Evolutionary conservation across 345 rosid species (phyloP), one percentile per base, ranked within the genome.

Genomic region (Acer negundo): DNA sequence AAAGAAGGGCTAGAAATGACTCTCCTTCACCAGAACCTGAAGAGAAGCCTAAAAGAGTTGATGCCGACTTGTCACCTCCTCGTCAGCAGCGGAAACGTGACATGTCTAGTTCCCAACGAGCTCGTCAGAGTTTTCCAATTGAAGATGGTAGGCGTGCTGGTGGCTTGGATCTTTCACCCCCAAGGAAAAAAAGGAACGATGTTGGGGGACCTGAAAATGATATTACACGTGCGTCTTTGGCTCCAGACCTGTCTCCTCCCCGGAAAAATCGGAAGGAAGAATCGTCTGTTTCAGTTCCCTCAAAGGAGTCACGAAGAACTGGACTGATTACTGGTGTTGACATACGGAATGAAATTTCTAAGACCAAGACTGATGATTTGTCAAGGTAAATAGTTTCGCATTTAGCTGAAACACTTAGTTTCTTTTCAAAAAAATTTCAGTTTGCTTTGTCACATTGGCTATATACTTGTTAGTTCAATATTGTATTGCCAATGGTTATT

Each of bases 311-410:
- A 67, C 83, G 75, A 58, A 89, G 85, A 80, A 87, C 92, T 40
- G 98, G 98, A 74, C 80, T 95, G 73, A 85, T 92, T 78, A 84
- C 88, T 79, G 96, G 96, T 68, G 82, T 76, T 69, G 99, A 90
- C 44, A 91, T 84, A 15, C 69, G 85, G 42, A 80, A 86, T 44
- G 96, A 89, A 82, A 85, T 87, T 84, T 80, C 88, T 65, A 85
- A 88, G 85, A 86, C 80, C 23, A 95, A 86, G 86, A 85, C 80
- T 74, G 91, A 89, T 38, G 95, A 90, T 72, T 56, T 63, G 62
- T 71, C 85, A 80, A 90, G 93, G 98, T 95, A 84, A 74, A 42
- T 68, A 15, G 40, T 69, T 73, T 66, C 47, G n/a, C 59, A 20
- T 24, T 17, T 2, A 24, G n/a, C 22, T 55, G 6, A 53, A 35